phyloP scores from a whole-genome alignment of 805 yeast species.

The Isabelozyma gotoi region DNA sequence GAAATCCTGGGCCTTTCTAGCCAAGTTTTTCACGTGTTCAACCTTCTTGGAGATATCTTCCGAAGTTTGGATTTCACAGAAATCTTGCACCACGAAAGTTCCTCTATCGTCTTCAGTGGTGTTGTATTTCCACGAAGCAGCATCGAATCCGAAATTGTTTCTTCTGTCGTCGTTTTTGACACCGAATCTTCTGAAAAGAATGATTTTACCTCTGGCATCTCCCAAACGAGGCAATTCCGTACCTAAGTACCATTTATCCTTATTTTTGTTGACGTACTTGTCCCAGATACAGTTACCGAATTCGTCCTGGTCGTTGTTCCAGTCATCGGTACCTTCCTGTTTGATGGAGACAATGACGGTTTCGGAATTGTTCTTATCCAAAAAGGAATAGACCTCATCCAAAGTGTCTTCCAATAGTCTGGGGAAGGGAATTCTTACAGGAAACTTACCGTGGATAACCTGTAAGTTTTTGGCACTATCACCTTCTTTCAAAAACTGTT shows the following conservation, averaged over 20 bases:
- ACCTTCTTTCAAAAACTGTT: slow-evolving; percentile 52
- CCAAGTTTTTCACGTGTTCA: slow-evolving; percentile 53
- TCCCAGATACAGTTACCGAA: slow-evolving; percentile 64
- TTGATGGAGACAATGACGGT: slow-evolving; percentile 66
- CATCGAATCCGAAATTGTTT: slow-evolving; percentile 62
- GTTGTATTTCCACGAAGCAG: slow-evolving; percentile 65
- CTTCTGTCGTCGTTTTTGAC: slow-evolving; percentile 45
- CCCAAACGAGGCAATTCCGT: slow-evolving; percentile 56
- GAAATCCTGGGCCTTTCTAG: slow-evolving; percentile 52
- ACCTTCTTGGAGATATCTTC: slow-evolving; percentile 58
- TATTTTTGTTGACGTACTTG: slow-evolving; percentile 47
- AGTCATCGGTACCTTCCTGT: slow-evolving; percentile 68
- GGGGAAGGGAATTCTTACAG: slow-evolving; percentile 61
- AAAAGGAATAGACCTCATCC: slow-evolving; percentile 58
- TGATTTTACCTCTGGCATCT: slow-evolving; percentile 64
- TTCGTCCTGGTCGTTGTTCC: slow-evolving; percentile 65
- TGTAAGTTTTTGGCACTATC: slow-evolving; percentile 55
- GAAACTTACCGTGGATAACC: slow-evolving; percentile 75
- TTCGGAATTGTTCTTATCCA: slow-evolving; percentile 54
- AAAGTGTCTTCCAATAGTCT: slow-evolving; percentile 51
- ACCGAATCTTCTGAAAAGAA: slow-evolving; percentile 73
- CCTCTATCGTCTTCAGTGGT: slow-evolving; percentile 67
- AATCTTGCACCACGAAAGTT: slow-evolving; percentile 66
- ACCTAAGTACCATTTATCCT: slow-evolving; percentile 61
- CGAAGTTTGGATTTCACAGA: slow-evolving; percentile 57